Evolutionary conservation across 768 basidiomycete species (phyloP).

Genomic region (Chalciporus sphaerocephalus): DNA sequence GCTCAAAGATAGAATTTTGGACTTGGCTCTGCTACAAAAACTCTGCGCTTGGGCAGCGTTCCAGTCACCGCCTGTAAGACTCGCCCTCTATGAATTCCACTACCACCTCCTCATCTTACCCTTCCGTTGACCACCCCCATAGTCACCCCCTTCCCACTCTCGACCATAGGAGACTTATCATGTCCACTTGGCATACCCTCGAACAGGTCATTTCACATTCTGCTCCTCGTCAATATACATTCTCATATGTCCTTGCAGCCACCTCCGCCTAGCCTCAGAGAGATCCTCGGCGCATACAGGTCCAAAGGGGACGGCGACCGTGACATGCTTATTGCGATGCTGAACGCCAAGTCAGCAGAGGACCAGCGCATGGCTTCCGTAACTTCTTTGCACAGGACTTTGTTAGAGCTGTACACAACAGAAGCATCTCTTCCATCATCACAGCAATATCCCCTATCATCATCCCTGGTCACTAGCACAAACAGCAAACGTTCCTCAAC

Average conservation of each 20-base stretch:
- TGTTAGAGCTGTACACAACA: constrained; percentile 53
- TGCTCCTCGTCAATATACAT: not conserved
- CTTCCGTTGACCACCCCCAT: constrained; percentile 16
- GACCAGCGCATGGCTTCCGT: constrained; percentile 81
- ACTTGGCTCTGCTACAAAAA: constrained; percentile 45
- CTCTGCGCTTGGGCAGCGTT: constrained; percentile 20
- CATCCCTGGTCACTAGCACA: constrained; percentile 26
- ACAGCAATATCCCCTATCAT: constrained; percentile 37
- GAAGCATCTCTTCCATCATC: constrained; percentile 23
- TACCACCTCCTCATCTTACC: constrained; percentile 17
- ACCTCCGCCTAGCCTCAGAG: constrained; percentile 76
- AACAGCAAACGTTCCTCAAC: constrained; percentile 18
- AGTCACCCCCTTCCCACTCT: constrained; percentile 12
- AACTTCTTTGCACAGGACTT: constrained; percentile 63
- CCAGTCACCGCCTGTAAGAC: constrained; percentile 15
- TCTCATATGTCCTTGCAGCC: constrained; percentile 38
- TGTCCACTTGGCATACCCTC: constrained; percentile 43
- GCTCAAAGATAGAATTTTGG: constrained; percentile 44
- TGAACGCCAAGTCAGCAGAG: constrained; percentile 89
- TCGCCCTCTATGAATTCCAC: constrained; percentile 24
- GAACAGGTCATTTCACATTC: constrained; percentile 38
- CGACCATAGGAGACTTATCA: constrained; percentile 34
- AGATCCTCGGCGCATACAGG: constrained; percentile 83
- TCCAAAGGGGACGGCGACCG: constrained; percentile 87
- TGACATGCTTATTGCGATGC: constrained; percentile 84